phyloP scores from a whole-genome alignment of 164 flowering plant genomes.

The grape (Vitis vinifera) region ASM3070453v1 NC_081812.1:18778501-18779000 shows the following conservation, averaged over 20 bases:
- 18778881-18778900: constrained; percentile 20
- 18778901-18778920: constrained; percentile 40
- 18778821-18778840: constrained; percentile 18
- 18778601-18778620: no score
- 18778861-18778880: constrained; percentile 26
- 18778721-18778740: no score
- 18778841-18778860: constrained; percentile 30
- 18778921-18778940: constrained; percentile 37
- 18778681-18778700: no score
- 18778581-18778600: no score
- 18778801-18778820: constrained; percentile 40
- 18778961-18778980: constrained; percentile 60
- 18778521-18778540: not conserved
- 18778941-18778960: constrained; percentile 46
- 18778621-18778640: no score
- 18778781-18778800: constrained; percentile 55
- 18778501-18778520: not conserved
- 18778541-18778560: no score
- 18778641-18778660: no score
- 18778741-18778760: no score
- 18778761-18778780: not conserved
- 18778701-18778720: no score
- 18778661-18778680: no score
- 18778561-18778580: no score
- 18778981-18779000: constrained; percentile 29